Percentiles rank a stretch among this genome's conserved stretches.
Conservation (phyloP, 192 early-diverging fungal genomes). For the Backusella liffmaniae region DNA sequence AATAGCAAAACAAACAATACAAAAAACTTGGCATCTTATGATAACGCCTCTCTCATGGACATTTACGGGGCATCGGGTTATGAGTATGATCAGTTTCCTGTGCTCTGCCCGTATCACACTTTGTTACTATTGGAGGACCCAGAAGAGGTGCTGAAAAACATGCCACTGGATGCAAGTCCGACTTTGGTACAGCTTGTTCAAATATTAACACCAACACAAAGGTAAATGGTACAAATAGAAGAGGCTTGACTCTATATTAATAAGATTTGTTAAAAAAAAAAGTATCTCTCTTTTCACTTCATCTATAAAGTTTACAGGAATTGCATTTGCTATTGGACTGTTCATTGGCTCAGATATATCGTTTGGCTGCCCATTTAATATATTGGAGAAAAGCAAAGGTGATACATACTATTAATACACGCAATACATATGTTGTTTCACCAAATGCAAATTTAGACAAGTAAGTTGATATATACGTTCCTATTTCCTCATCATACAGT, state of each 20-base stretch:
- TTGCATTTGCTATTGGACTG: conserved; percentile 84
- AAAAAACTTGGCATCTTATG: not conserved
- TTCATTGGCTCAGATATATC: conserved; percentile 91
- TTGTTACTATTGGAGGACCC: conserved; percentile 82
- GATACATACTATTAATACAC: conserved; percentile 74
- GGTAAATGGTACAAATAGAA: conserved; percentile 36
- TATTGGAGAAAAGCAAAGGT: conserved; percentile 93
- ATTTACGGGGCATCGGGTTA: conserved; percentile 45
- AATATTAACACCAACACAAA: conserved; percentile 79
- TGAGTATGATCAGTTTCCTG: conserved; percentile 68
- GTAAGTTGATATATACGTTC: conserved; percentile 31
- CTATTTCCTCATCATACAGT: not conserved
- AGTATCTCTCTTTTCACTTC: not conserved
- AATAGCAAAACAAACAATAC: conserved; percentile 13
- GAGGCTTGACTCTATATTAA: not conserved
- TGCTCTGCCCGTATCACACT: conserved; percentile 85
- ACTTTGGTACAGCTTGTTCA: conserved; percentile 89
- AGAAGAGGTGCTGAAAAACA: conserved; percentile 72
- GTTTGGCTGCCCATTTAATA: conserved; percentile 86
- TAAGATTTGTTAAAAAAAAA: not conserved
- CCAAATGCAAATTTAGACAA: conserved; percentile 58
- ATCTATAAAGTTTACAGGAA: conserved; percentile 63
- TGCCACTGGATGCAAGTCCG: conserved; percentile 81
- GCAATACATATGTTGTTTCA: conserved; percentile 80
- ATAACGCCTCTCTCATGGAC: conserved; percentile 26